Conservation (phyloP, 768 basidiomycete genomes). For the Phylloporus sp. region DNA sequence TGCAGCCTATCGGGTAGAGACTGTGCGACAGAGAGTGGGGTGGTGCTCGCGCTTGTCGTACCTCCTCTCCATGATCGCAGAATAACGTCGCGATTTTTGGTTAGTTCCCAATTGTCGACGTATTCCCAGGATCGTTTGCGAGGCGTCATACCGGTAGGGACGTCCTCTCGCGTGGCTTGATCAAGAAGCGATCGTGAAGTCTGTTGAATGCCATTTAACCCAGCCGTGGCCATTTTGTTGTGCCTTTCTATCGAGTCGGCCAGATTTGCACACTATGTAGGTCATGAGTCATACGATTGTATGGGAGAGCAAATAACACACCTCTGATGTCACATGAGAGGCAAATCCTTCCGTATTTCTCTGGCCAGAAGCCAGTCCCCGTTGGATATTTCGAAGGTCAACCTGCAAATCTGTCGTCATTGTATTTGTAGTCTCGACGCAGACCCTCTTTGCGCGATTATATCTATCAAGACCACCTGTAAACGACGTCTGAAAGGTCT, state of each 20-base stretch:
- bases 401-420: slow-evolving; percentile 49
- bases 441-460: slow-evolving; percentile 60
- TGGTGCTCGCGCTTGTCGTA: slow-evolving; percentile 30
- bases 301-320: slow-evolving; percentile 25
- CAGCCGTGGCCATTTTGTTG: slow-evolving; percentile 37
- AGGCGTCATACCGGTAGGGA: slow-evolving; percentile 70
- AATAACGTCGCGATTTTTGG: slow-evolving; percentile 57
- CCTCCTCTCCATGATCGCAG: slow-evolving; percentile 48
- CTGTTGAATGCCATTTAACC: slow-evolving; percentile 47
- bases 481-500: slow-evolving; percentile 42
- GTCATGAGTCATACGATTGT: not conserved
- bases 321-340: slow-evolving; percentile 48
- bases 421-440: slow-evolving; percentile 54
- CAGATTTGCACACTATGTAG: slow-evolving; percentile 40
- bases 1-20: slow-evolving; percentile 31
- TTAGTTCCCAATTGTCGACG: slow-evolving; percentile 68
- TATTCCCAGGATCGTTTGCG: slow-evolving; percentile 72
- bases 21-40: slow-evolving; percentile 37
- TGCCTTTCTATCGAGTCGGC: slow-evolving; percentile 41
- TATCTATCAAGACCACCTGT: slow-evolving; percentile 60
- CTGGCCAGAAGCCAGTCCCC: slow-evolving; percentile 47
- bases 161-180: slow-evolving; percentile 59
- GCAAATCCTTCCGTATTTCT: slow-evolving; percentile 44
- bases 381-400: slow-evolving; percentile 49
- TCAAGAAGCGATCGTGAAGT: slow-evolving; percentile 50